These are phyloP conservation scores for Plectosphaerella cucumerina DNA, from an alignment of 2,329 filamentous ascomycete species.

Conservation along the genomic window DNA sequence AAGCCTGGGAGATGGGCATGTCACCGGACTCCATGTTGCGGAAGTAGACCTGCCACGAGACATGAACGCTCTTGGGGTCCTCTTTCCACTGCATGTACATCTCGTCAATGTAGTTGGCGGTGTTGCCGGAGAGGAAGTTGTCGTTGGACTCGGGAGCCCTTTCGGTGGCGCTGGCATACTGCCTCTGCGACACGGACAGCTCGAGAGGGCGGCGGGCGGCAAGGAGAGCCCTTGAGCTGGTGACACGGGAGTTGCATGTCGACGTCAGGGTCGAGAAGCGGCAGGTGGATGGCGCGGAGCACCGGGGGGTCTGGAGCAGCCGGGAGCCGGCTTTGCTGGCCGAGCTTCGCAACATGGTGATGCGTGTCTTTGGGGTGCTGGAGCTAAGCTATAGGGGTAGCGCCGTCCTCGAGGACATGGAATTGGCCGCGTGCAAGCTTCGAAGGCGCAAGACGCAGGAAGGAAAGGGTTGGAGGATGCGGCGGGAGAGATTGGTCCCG, in stretches of 20 bases:
- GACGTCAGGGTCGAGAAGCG: conserved; percentile 36
- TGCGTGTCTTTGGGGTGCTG: conserved; percentile 18
- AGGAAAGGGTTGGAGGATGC: not conserved
- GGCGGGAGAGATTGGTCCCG: not conserved
- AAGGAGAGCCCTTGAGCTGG: conserved; percentile 39
- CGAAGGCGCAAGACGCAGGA: not conserved
- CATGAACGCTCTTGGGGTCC: conserved; percentile 88
- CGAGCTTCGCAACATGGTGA: conserved; percentile 68
- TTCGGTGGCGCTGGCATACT: conserved; percentile 51
- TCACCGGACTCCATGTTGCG: conserved; percentile 98
- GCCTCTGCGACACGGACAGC: conserved; percentile 40
- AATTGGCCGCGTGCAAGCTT: not conserved
- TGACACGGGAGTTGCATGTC: conserved; percentile 14
- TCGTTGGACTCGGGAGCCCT: conserved; percentile 76
- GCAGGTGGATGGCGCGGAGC: conserved; percentile 34
- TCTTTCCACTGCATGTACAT: conserved; percentile 99
- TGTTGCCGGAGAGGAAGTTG: conserved; percentile 93
- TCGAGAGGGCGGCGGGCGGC: conserved; percentile 46
- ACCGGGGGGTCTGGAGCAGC: conserved; percentile 52
- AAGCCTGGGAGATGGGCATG: conserved; percentile 96
- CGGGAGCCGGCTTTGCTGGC: conserved; percentile 61
- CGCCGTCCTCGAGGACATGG: not conserved
- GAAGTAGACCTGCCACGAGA: conserved; percentile 99
- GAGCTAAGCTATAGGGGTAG: not conserved
- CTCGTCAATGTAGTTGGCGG: conserved; percentile 98